These are phyloP conservation scores for Neospora caninum DNA, from an alignment of 169 alveolate genomes.

Conservation along the genomic window DNA sequence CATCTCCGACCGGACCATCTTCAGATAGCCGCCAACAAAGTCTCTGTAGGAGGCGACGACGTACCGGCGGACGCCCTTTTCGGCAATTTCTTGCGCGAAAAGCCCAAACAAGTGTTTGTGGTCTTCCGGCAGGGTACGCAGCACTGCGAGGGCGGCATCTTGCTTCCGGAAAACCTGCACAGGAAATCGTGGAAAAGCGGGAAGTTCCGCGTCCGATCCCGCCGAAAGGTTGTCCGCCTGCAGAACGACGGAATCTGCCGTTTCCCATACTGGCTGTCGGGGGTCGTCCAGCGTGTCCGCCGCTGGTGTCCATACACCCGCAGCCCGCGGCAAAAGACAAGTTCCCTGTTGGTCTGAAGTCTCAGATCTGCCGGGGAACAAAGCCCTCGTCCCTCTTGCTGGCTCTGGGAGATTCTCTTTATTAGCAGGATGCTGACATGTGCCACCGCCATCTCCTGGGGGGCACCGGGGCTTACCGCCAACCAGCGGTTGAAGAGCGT, in stretches of 20 bases:
- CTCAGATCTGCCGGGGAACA: too few relatives aligned
- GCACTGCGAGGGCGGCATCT: conserved; percentile 6
- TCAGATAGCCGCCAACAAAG: conserved; percentile 3
- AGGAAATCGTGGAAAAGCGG: not conserved
- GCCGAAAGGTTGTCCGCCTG: not conserved
- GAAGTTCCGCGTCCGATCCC: not conserved
- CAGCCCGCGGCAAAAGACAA: too few relatives aligned
- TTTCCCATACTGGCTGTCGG: too few relatives aligned
- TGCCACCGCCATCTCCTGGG: too few relatives aligned
- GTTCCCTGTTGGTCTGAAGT: too few relatives aligned
- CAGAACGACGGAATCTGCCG: too few relatives aligned
- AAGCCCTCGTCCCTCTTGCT: too few relatives aligned
- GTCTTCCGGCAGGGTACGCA: not conserved
- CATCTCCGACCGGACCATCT: not conserved
- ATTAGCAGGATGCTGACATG: too few relatives aligned
- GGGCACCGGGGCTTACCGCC: too few relatives aligned
- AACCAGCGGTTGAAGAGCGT: not conserved
- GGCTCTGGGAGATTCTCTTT: too few relatives aligned
- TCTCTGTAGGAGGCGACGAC: conserved; percentile 4
- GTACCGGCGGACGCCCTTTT: not conserved
- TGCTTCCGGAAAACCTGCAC: conserved; percentile 17
- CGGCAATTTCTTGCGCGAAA: conserved; percentile 14
- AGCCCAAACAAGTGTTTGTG: not conserved
- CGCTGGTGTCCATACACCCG: too few relatives aligned
- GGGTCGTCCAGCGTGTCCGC: too few relatives aligned